Evolutionary conservation across 352 stramenopile genomes (phyloP).

Genomic region (Phytophthora cajani): DNA sequence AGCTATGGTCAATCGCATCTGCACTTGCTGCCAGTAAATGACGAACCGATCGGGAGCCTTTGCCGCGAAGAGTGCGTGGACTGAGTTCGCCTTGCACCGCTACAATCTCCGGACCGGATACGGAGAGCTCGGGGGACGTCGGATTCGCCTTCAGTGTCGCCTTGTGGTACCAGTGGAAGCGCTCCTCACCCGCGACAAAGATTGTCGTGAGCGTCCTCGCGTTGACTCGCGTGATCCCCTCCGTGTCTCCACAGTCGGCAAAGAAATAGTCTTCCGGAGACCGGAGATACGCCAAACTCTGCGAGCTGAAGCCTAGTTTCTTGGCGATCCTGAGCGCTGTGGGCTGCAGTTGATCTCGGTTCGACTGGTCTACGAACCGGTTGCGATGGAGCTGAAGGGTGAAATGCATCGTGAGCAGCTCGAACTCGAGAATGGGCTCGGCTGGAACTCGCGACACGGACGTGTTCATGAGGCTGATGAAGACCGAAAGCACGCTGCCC

Average conservation of each 20-base stretch:
- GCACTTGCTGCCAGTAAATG: conserved; percentile 6
- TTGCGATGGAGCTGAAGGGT: conserved; percentile 51
- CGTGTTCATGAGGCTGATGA: conserved; percentile 57
- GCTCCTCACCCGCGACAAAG: conserved; percentile 60
- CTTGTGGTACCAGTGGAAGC: conserved; percentile 73
- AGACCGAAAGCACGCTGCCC: conserved; percentile 50
- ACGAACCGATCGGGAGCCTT: conserved; percentile 16
- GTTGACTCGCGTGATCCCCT: conserved; percentile 48
- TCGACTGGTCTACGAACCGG: conserved; percentile 24
- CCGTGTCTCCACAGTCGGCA: conserved; percentile 52
- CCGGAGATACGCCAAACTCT: conserved; percentile 37
- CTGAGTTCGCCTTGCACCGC: conserved; percentile 1
- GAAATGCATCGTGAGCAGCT: conserved; percentile 49
- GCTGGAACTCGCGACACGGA: conserved; percentile 27
- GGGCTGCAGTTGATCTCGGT: conserved; percentile 29
- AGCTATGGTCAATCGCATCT: background rate
- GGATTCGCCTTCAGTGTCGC: conserved; percentile 31
- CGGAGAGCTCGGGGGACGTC: conserved; percentile 4
- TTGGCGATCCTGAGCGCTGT: conserved; percentile 32
- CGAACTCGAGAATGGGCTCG: conserved; percentile 42
- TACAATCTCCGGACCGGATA: conserved; percentile 6
- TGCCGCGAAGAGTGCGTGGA: conserved; percentile 13
- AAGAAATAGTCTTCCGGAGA: conserved; percentile 42
- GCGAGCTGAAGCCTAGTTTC: conserved; percentile 46
- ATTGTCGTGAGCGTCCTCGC: conserved; percentile 37